Evolutionary conservation across 371 early-diverging fungal species (phyloP), one percentile per base, ranked within the genome.

Genomic region (Lichtheimia ramosa): DNA sequence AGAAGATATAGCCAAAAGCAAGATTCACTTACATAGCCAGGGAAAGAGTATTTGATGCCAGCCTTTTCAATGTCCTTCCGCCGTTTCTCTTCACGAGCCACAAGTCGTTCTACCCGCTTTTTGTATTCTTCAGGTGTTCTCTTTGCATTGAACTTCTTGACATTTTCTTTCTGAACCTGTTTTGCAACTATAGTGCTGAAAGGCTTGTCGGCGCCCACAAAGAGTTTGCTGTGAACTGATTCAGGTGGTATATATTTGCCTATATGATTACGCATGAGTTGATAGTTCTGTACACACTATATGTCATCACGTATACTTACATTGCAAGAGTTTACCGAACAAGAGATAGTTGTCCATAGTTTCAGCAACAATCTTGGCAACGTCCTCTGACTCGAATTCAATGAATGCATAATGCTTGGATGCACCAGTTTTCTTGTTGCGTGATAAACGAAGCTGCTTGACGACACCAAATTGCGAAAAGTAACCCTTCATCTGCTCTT

Each of bases 261-360:
- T 73, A 48, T 40, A 52, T n/a, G 20, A 25, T 18, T 2, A 28
- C 15, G 6, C 13, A 43, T 40, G 40, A 20, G 42, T 39, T 34
- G 43, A 8, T 25, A 50, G 40, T 3, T n/a, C 16, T 48, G 49
- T 43, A 18, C 51, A 28, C 13, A 10, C 42, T 57, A 27, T n/a
- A 3, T 25, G 24, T 15, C 20, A 12, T 55, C 6, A 8, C 4
- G 16, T 14, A 52, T 16, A 57, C 78, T 80, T 78, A 84, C 96
- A 96, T 75, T 91, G 84, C 41, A 98, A 77, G 50, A 94, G 59
- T 49, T 87, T 91, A 54, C 86, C 89, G 63, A 84, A 89, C 65
- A 98, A 68, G 58, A 96, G 72, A 69, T 98, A 97, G 82, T 95
- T 95, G 79, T 98, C 61, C 98, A 98, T 97, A 6, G 98, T 96